phyloP scores from a whole-genome alignment of 441 rosid genomes.

The Pelargonium australe region DNA sequence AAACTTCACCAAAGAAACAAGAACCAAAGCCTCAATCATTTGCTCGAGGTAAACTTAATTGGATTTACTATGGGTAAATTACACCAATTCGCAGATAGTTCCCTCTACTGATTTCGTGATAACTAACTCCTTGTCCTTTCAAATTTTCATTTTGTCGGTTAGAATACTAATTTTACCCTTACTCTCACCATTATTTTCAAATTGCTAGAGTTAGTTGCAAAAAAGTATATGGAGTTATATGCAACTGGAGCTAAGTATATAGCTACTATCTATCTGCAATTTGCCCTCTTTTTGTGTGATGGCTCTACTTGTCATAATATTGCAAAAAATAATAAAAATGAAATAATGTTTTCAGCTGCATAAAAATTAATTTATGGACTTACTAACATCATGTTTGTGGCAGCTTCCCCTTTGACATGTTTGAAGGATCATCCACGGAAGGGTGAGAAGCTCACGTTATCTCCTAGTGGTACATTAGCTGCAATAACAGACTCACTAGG shows the following conservation, averaged over 20 bases:
- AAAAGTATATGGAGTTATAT: too few species aligned
- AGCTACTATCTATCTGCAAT: too few species aligned
- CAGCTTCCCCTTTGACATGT: constrained; percentile 93
- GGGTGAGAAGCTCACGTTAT: constrained; percentile 84
- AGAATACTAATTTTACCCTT: too few species aligned
- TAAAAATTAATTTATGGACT: constrained; percentile 11
- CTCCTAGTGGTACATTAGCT: constrained; percentile 96
- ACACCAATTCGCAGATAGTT: neutral
- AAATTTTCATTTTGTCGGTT: too few species aligned
- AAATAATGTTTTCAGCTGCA: neutral
- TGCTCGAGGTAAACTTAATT: constrained; percentile 58
- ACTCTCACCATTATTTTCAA: too few species aligned
- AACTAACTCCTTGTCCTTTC: too few species aligned
- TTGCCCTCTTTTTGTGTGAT: neutral
- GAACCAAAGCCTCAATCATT: constrained; percentile 75
- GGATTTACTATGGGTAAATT: neutral
- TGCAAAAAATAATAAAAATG: neutral
- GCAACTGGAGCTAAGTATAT: too few species aligned
- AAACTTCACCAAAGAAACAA: constrained; percentile 43
- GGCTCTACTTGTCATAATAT: constrained; percentile 3
- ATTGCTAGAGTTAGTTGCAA: too few species aligned
- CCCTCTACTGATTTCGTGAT: too few species aligned
- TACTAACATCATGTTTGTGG: constrained; percentile 20
- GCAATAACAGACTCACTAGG: constrained; percentile 97
- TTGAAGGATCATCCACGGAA: constrained; percentile 91